Percentiles rank a stretch among this genome's conserved stretches.
These are phyloP conservation scores for Spizellomyces sp. DNA, from an alignment of 192 early-diverging fungal species.

Conservation along the genomic window DNA sequence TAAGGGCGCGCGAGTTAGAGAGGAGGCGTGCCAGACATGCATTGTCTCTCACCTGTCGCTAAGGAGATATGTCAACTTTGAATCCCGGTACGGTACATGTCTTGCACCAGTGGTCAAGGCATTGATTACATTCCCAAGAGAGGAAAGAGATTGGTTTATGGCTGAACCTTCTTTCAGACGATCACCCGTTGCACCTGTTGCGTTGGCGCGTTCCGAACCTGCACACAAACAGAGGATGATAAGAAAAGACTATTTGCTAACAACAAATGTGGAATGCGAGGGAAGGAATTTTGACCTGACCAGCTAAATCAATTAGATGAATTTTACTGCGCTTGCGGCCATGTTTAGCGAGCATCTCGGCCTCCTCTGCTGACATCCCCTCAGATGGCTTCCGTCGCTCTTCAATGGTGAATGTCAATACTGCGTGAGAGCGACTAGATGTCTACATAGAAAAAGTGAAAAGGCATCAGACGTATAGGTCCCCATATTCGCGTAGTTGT, in stretches of 20 bases:
- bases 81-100: conserved; percentile 57
- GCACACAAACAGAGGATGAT: conserved; percentile 11
- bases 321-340: conserved; percentile 52
- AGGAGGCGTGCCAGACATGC: conserved; percentile 16
- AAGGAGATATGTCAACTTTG: conserved; percentile 57
- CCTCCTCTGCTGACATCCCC: conserved; percentile 32
- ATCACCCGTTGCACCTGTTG: conserved; percentile 83
- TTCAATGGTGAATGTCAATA: conserved; percentile 77
- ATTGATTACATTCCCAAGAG: conserved; percentile 83
- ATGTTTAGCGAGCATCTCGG: conserved; percentile 39
- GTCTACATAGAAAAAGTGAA: background rate
- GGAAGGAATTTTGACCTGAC: conserved; percentile 15
- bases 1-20: background rate
- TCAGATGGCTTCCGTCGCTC: conserved; percentile 41
- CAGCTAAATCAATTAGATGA: conserved; percentile 80
- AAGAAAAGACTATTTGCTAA: background rate
- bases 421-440: conserved; percentile 71
- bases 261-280: background rate
- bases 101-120: conserved; percentile 56
- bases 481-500: background rate
- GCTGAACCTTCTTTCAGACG: conserved; percentile 78
- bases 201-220: conserved; percentile 86
- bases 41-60: conserved; percentile 44
- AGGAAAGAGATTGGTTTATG: conserved; percentile 81
- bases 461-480: background rate